These are phyloP conservation scores for Coemansia sp. DNA, from an alignment of 192 early-diverging fungal genomes.

Conservation along the genomic window DNA sequence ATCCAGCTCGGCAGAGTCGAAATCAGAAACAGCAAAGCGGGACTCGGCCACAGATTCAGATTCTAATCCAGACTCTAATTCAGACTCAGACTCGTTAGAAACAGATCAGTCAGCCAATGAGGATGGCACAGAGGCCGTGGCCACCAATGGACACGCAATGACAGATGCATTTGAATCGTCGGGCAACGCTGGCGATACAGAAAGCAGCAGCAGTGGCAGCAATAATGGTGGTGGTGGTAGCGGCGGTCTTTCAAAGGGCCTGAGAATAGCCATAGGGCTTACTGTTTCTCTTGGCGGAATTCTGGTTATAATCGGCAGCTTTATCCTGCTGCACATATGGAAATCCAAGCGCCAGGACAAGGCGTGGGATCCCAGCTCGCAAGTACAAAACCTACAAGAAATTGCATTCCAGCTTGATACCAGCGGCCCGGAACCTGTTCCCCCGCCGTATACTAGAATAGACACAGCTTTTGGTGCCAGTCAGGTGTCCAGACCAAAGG, in stretches of 20 bases:
- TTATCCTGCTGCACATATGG: slow-evolving; percentile 8
- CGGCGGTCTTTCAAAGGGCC: not conserved
- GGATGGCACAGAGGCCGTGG: too few relatives aligned
- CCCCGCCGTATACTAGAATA: not conserved
- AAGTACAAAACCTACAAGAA: not conserved
- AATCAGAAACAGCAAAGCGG: not conserved
- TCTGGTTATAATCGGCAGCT: not conserved
- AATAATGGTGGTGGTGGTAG: not conserved
- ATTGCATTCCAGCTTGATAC: not conserved
- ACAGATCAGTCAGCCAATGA: too few relatives aligned
- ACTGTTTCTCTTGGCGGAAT: not conserved
- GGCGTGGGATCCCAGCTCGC: slow-evolving; percentile 2
- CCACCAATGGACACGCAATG: too few relatives aligned
- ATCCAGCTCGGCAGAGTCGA: not conserved
- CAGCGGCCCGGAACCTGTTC: not conserved
- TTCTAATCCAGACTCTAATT: too few relatives aligned
- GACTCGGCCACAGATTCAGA: not conserved
- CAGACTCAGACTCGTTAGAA: too few relatives aligned
- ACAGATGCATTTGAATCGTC: too few relatives aligned
- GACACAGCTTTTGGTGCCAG: not conserved
- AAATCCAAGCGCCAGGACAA: slow-evolving; percentile 2
- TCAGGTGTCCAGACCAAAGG: not conserved
- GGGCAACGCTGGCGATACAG: not conserved
- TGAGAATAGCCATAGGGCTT: slow-evolving; percentile 5
- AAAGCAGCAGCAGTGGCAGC: not conserved